A percentile compares a stretch with the other conserved stretches of the same genome.
phyloP scores from a whole-genome alignment of 495 filamentous ascomycete genomes.

The Aspergillus sclerotioniger region DNA sequence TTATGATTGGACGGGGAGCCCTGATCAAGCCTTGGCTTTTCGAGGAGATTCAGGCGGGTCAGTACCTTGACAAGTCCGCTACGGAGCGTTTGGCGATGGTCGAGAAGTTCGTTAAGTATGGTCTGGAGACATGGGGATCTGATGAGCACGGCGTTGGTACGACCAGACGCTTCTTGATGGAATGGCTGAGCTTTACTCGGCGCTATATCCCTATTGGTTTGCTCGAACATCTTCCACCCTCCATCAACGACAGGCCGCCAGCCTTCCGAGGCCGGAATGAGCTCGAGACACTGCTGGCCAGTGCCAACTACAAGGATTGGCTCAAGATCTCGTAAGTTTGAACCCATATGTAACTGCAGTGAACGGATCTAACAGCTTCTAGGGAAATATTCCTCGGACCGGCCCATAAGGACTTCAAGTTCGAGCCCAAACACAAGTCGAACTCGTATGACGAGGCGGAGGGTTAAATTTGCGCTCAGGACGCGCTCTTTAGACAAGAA shows the following conservation, averaged over 20 bases:
- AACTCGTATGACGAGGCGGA: conserved; percentile 74
- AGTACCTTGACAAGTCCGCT: conserved; percentile 93
- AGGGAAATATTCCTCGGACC: conserved; percentile 98
- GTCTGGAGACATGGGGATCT: conserved; percentile 88
- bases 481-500: conserved; percentile 13
- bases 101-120: conserved; percentile 85
- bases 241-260: conserved; percentile 82
- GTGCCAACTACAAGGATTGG: conserved; percentile 93
- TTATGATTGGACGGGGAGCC: conserved; percentile 90
- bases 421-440: conserved; percentile 97
- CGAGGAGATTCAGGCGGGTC: conserved; percentile 86
- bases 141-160: conserved; percentile 90
- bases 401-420: conserved; percentile 83
- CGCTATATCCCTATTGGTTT: conserved; percentile 90
- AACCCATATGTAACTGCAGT: neutral
- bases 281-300: conserved; percentile 84
- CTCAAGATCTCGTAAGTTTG: conserved; percentile 88
- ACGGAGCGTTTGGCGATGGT: conserved; percentile 81
- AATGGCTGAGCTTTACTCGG: conserved; percentile 90
- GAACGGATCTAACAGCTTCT: neutral
- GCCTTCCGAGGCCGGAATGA: conserved; percentile 81
- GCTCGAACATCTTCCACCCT: conserved; percentile 81
- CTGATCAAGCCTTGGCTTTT: conserved; percentile 98
- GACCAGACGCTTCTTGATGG: conserved; percentile 85
- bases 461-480: conserved; percentile 46